Evolutionary conservation across 1,139 yeast genomes (phyloP), one percentile per base, ranked within the genome.

Genomic region (Hansenula lynferdii): DNA sequence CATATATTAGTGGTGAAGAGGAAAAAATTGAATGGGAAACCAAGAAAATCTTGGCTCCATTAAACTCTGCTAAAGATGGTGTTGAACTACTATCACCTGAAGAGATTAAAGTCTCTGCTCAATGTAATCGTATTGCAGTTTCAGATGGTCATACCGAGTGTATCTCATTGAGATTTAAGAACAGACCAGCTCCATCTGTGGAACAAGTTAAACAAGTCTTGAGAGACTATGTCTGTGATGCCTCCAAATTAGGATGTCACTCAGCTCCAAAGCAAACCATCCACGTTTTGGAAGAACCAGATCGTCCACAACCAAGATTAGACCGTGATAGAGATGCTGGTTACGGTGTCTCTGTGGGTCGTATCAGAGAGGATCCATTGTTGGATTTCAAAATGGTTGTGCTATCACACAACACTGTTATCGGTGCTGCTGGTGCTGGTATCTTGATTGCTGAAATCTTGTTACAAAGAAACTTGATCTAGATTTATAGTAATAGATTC

Each of bases 361-460:
- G 98, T 66, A 69, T 92, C 42, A 82, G 99, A 69, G 85, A 79
- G 51, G 98, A 92, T 60, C 87, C 96, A 15, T 87, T 92, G 11
- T 73, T 92, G 54, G 98, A 94, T 62, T 80, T 78, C 70, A 94
- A 92, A 69, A 92, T 92, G 90, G 96, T 92, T 42, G 94, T 89
- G 23, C 72, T 92, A 51, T 89, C 97, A 20, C 99, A 92, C 66
- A 92, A 92, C 72, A 92, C 99, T 42, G 77, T 92, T 54, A 85
- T 92, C 51, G 99, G 99, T 57, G 99, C 98, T 55, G 99, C 99
- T 23, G 99, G 99, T 58, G 85, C 97, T n/a, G 98, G 98, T 62
- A 74, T 92, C 45, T 78, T 92, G 62, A 92, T 94, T 63, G 98
- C 96, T 36, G 99, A 92, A 67, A 72, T 87, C 44, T 74, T 92